Evolutionary conservation across 305 asterid genomes (phyloP).

Genomic region (Solanum hybrid): DNA sequence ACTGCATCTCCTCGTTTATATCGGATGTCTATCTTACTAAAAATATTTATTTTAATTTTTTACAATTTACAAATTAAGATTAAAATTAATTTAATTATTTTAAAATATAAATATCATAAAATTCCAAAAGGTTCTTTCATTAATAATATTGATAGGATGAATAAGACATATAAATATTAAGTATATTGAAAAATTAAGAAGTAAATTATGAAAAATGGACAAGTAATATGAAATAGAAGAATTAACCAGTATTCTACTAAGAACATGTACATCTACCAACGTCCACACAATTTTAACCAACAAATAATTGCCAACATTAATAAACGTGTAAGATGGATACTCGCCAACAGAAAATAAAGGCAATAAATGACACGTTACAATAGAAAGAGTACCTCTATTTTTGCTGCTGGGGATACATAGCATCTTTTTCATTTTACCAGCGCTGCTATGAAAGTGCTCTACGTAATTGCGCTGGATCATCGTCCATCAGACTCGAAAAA

Average conservation of each 20-base stretch:
- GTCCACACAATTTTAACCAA: background rate
- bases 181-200: accelerated
- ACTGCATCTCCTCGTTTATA: background rate
- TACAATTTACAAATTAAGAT: no score
- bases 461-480: background rate
- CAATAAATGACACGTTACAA: background rate
- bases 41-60: no score
- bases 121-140: no score
- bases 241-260: no score
- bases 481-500: background rate
- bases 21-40: accelerated
- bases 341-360: background rate
- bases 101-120: no score
- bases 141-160: accelerated
- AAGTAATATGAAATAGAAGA: no score
- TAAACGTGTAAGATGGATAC: background rate
- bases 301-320: background rate
- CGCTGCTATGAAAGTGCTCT: background rate
- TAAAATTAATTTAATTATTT: no score
- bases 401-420: background rate
- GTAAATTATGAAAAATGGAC: no score
- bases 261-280: accelerated
- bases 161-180: background rate
- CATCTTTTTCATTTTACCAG: background rate
- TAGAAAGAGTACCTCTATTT: background rate